Evolutionary conservation across 441 rosid species (phyloP).

Genomic region (Euphorbia celastroides): DNA sequence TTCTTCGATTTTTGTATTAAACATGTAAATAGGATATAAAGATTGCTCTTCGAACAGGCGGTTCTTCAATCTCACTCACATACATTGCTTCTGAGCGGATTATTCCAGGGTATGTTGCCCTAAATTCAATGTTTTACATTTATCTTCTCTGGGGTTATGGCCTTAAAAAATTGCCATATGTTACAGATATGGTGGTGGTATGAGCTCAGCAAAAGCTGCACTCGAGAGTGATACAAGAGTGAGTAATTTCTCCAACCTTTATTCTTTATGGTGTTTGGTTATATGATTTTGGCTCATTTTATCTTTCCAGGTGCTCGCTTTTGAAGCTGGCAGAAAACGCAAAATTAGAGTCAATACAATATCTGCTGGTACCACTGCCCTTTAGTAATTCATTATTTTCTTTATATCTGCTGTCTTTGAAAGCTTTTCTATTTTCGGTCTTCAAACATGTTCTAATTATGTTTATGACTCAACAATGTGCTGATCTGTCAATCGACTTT

Average conservation of each 20-base stretch:
- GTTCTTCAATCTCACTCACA: conserved; percentile 84
- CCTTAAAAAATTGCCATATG: background rate
- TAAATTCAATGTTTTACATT: background rate
- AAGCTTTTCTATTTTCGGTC: background rate
- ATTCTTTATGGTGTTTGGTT: background rate
- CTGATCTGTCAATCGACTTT: background rate
- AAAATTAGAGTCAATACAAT: conserved; percentile 86
- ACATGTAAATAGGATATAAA: background rate
- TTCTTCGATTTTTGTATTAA: background rate
- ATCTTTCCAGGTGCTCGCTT: conserved; percentile 64
- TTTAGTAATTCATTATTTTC: background rate
- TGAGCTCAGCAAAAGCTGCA: conserved; percentile 99
- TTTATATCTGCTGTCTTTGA: background rate
- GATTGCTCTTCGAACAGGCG: conserved; percentile 40
- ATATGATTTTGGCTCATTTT: background rate
- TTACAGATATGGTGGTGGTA: conserved; percentile 94
- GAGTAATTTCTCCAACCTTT: conserved; percentile 14
- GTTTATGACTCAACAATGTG: background rate
- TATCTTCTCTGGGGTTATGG: background rate
- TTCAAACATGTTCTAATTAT: background rate
- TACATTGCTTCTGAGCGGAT: conserved; percentile 94
- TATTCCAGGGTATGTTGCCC: conserved; percentile 9
- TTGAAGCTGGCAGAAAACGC: conserved; percentile 94
- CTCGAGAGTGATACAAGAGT: conserved; percentile 93
- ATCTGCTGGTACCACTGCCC: conserved; percentile 14